phyloP scores from a whole-genome alignment of 768 basidiomycete genomes.

The Mycena galopus region DNA sequence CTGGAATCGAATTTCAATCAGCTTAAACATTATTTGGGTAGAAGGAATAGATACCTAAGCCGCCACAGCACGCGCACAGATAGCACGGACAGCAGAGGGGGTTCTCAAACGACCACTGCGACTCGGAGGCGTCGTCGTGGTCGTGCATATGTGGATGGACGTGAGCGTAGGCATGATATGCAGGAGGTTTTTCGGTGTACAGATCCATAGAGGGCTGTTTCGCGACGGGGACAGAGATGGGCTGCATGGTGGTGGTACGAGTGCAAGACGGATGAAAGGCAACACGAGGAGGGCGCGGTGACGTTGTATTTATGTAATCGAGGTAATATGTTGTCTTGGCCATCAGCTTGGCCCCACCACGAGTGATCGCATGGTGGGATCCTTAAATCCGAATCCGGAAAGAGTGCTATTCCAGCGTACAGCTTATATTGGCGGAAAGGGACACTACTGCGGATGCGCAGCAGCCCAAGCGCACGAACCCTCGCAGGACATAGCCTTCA shows the following conservation, averaged over 20 bases:
- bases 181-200: conserved; percentile 19
- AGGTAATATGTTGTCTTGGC: background rate
- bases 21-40: background rate
- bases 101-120: conserved; percentile 62
- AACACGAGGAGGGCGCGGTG: too few species aligned
- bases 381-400: too few species aligned
- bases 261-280: background rate
- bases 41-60: conserved; percentile 58
- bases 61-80: conserved; percentile 79
- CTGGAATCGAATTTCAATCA: too few species aligned
- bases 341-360: too few species aligned
- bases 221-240: conserved; percentile 23
- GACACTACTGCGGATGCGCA: too few species aligned
- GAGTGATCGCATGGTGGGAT: too few species aligned
- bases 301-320: conserved; percentile 7
- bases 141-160: too few species aligned
- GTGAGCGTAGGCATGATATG: conserved; percentile 13
- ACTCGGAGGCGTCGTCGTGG: background rate
- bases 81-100: conserved; percentile 80
- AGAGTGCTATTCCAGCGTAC: too few species aligned
- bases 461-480: too few species aligned
- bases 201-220: conserved; percentile 26
- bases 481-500: too few species aligned
- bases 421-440: too few species aligned
- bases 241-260: conserved; percentile 14